Conservation (phyloP, 164 flowering plant species). For the Amborella trichopoda region DNA sequence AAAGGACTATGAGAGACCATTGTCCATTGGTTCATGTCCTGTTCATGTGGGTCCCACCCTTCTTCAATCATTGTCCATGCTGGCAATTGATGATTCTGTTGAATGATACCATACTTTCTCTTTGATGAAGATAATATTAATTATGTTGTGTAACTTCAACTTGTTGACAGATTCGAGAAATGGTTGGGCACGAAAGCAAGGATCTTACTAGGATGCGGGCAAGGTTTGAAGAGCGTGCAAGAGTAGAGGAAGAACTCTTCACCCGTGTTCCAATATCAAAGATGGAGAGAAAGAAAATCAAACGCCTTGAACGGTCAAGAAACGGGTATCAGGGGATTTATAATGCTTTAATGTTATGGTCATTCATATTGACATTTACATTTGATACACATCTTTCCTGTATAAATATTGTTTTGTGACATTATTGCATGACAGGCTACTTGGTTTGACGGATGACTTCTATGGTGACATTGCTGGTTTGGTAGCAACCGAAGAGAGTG, state of each 20-base stretch:
- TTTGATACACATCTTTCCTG: background rate
- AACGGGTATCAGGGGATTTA: slow-evolving; percentile 42
- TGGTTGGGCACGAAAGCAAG: slow-evolving; percentile 47
- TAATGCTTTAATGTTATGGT: background rate
- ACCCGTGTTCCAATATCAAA: slow-evolving; percentile 71
- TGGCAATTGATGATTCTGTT: too few relatives aligned
- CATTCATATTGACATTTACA: background rate
- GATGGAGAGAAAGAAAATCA: slow-evolving; percentile 56
- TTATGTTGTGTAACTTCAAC: slow-evolving; percentile 3
- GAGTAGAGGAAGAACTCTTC: slow-evolving; percentile 70
- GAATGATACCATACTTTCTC: too few relatives aligned
- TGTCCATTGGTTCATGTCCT: too few relatives aligned
- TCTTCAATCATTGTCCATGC: too few relatives aligned
- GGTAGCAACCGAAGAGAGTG: slow-evolving; percentile 31
- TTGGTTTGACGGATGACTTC: slow-evolving; percentile 55
- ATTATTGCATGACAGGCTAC: slow-evolving; percentile 38
- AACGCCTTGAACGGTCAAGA: slow-evolving; percentile 59
- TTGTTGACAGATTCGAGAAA: slow-evolving; percentile 42
- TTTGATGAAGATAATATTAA: too few relatives aligned
- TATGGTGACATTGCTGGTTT: slow-evolving; percentile 56
- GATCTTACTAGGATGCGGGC: slow-evolving; percentile 38
- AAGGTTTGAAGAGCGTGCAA: slow-evolving; percentile 45
- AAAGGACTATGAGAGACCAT: too few relatives aligned
- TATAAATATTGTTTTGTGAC: background rate
- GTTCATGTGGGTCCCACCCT: too few relatives aligned